phyloP scores from a whole-genome alignment of 441 rosid species.

The Francoa sonchifolia region DNA sequence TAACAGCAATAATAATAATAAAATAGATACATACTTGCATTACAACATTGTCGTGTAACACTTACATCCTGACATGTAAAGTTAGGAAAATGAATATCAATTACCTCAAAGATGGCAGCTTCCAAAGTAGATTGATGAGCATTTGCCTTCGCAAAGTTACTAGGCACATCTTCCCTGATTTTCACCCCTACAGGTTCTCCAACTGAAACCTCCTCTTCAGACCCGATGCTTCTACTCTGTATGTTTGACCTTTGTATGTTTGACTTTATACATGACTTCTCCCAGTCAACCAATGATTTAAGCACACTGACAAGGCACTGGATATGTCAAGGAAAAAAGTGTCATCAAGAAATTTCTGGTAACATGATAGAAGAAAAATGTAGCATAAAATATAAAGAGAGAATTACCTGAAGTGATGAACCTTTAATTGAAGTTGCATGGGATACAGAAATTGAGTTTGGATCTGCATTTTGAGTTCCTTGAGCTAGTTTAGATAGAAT shows the following conservation, averaged over 20 bases:
- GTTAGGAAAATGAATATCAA: conserved; percentile 6
- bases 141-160: conserved; percentile 91
- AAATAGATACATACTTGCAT: background rate
- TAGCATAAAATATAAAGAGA: conserved; percentile 2
- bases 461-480: conserved; percentile 83
- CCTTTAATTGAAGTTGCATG: conserved; percentile 77
- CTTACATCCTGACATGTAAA: background rate
- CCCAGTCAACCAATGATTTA: conserved; percentile 97
- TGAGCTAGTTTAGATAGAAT: conserved; percentile 88
- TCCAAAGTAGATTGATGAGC: conserved; percentile 98
- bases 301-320: conserved; percentile 93
- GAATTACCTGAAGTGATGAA: conserved; percentile 85
- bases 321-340: conserved; percentile 21
- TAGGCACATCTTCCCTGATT: conserved; percentile 58
- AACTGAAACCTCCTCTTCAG: conserved; percentile 38
- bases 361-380: conserved; percentile 11
- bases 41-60: background rate
- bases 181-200: conserved; percentile 44
- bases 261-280: conserved; percentile 52
- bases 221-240: conserved; percentile 28
- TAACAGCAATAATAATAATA: background rate
- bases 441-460: conserved; percentile 59
- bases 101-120: conserved; percentile 88
- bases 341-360: conserved; percentile 13
- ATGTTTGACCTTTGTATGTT: no score